Conservation (phyloP, 2,329 filamentous ascomycete species). For the Fusarium pseudocircinatum region DNA sequence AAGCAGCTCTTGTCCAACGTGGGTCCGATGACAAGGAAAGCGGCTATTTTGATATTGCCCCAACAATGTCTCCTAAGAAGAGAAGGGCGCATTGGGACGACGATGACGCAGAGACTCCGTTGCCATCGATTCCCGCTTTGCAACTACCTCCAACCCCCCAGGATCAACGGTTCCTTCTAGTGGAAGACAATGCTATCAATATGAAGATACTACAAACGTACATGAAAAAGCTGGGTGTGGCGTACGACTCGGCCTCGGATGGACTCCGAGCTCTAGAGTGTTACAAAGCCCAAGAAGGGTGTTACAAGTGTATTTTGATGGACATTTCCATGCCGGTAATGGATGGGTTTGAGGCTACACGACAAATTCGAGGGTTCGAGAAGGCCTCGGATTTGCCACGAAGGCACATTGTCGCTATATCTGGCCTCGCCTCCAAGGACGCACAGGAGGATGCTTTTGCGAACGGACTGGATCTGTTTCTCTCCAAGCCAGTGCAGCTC, state of each 20-base stretch:
- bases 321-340: constrained; percentile 69
- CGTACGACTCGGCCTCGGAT: constrained; percentile 45
- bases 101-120: not conserved
- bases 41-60: constrained; percentile 4
- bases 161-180: constrained; percentile 46
- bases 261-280: constrained; percentile 49
- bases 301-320: constrained; percentile 50
- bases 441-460: constrained; percentile 64
- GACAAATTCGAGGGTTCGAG: constrained; percentile 60
- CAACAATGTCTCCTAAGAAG: not conserved
- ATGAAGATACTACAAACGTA: constrained; percentile 47
- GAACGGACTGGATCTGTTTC: constrained; percentile 64
- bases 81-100: constrained; percentile 4
- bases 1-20: not conserved
- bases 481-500: constrained; percentile 63
- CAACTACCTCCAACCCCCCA: not conserved
- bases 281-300: constrained; percentile 34
- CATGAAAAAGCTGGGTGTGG: constrained; percentile 47
- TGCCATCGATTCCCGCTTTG: not conserved
- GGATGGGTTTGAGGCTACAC: constrained; percentile 62
- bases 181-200: constrained; percentile 56
- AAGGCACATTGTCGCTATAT: constrained; percentile 61
- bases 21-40: not conserved
- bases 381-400: constrained; percentile 51
- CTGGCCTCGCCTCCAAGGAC: constrained; percentile 60